Percentiles rank a stretch among this genome's conserved stretches.
Evolutionary conservation across 106 monocot genomes (phyloP).

Genomic region (Dioscorea dumetorum): DNA sequence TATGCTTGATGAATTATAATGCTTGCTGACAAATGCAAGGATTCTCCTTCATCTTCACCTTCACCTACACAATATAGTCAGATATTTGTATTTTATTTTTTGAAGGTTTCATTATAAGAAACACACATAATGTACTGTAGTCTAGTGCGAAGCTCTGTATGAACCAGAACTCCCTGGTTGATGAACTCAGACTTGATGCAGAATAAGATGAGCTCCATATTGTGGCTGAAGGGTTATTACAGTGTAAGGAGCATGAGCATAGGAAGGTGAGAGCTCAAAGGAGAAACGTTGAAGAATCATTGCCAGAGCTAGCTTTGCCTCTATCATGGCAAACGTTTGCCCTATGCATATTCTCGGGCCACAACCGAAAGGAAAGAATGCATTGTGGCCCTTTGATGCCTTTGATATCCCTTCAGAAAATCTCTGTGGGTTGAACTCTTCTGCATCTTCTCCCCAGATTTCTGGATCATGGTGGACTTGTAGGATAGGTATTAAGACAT

Average conservation of each 20-base stretch:
- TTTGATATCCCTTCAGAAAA: constrained; percentile 24
- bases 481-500: constrained; percentile 20
- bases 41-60: too few relatives aligned
- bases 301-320: constrained; percentile 21
- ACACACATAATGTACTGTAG: too few relatives aligned
- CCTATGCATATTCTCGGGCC: constrained; percentile 25
- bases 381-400: constrained; percentile 10
- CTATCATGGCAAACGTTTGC: constrained; percentile 18
- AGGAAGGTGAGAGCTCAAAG: constrained; percentile 40
- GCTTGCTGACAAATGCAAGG: too few relatives aligned
- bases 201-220: constrained; percentile 31
- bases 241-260: constrained; percentile 47
- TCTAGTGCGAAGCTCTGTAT: too few relatives aligned
- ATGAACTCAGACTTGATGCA: constrained; percentile 5
- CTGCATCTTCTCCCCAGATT: constrained; percentile 32
- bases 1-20: too few relatives aligned
- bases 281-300: constrained; percentile 27
- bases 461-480: constrained; percentile 17
- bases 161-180: too few relatives aligned
- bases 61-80: too few relatives aligned
- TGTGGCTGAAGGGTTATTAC: constrained; percentile 37
- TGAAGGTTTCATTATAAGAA: too few relatives aligned
- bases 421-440: constrained; percentile 36
- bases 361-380: constrained; percentile 24
- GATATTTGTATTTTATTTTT: too few relatives aligned